These are phyloP conservation scores for Rhizopogon rudus DNA, from an alignment of 768 basidiomycete species.

Conservation along the genomic window DNA sequence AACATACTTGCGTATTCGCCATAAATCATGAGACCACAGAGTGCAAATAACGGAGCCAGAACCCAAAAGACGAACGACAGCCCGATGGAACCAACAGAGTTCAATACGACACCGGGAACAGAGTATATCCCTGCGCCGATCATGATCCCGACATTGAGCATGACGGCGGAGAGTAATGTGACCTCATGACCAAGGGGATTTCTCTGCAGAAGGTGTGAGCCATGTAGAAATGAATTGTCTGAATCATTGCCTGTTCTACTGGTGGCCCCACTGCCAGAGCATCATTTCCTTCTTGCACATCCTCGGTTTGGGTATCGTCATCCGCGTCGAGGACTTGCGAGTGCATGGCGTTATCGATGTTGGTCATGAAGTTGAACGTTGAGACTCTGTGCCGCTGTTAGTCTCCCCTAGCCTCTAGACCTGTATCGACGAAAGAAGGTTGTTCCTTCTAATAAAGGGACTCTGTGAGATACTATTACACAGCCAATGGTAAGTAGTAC, in stretches of 20 bases:
- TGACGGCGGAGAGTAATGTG: constrained; percentile 1
- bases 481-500: no score
- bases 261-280: not conserved
- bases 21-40: constrained; percentile 16
- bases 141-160: constrained; percentile 1
- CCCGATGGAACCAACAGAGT: constrained; percentile 3
- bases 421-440: no score
- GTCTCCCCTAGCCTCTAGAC: no score
- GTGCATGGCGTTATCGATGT: not conserved
- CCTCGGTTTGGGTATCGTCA: not conserved
- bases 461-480: no score
- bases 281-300: not conserved
- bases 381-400: no score
- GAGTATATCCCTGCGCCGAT: constrained; percentile 5
- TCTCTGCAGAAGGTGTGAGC: not conserved
- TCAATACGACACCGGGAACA: constrained; percentile 1
- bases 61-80: constrained; percentile 2
- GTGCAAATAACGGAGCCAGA: constrained; percentile 1
- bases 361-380: not conserved
- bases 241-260: constrained; percentile 1
- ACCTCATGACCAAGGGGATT: constrained; percentile 5
- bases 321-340: not conserved
- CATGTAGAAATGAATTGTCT: not conserved
- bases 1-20: constrained; percentile 44
- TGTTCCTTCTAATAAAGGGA: no score